Evolutionary conservation across 495 filamentous ascomycete species (phyloP).

Genomic region (Beverwykella pulmonaria): DNA sequence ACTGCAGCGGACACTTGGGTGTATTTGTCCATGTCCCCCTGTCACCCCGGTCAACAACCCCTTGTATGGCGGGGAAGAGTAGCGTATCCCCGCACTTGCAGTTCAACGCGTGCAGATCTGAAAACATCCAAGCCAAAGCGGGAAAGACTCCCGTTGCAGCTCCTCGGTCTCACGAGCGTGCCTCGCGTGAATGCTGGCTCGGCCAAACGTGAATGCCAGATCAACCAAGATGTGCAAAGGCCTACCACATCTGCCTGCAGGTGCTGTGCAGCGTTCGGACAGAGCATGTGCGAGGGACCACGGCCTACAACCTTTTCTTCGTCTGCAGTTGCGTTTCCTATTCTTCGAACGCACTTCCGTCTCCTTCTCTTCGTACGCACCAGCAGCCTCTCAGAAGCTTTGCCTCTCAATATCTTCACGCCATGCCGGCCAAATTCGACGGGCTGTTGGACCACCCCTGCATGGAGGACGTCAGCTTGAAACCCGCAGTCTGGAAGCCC

Average conservation of each 20-base stretch:
- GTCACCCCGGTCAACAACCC: no score
- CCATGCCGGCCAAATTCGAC: slow-evolving; percentile 30
- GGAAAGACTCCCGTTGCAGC: background rate
- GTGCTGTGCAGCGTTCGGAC: no score
- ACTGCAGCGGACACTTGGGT: background rate
- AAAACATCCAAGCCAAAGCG: background rate
- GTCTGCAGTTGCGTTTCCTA: background rate
- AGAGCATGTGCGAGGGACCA: no score
- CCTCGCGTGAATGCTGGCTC: no score
- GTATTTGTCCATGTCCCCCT: background rate
- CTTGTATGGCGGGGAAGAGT: background rate
- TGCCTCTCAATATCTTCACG: no score
- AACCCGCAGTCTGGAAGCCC: slow-evolving; percentile 13
- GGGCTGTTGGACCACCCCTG: slow-evolving; percentile 14
- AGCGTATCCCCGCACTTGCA: background rate
- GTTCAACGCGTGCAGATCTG: background rate
- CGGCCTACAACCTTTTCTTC: background rate
- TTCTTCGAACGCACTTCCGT: background rate
- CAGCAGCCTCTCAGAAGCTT: no score
- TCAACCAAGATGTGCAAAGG: no score
- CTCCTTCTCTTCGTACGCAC: no score
- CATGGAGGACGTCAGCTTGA: slow-evolving; percentile 20
- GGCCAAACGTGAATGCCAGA: no score
- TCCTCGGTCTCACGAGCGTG: slow-evolving; percentile 1
- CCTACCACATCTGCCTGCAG: no score